phyloP scores from a whole-genome alignment of 2,329 filamentous ascomycete genomes.

The Fulvia fulva region DNA sequence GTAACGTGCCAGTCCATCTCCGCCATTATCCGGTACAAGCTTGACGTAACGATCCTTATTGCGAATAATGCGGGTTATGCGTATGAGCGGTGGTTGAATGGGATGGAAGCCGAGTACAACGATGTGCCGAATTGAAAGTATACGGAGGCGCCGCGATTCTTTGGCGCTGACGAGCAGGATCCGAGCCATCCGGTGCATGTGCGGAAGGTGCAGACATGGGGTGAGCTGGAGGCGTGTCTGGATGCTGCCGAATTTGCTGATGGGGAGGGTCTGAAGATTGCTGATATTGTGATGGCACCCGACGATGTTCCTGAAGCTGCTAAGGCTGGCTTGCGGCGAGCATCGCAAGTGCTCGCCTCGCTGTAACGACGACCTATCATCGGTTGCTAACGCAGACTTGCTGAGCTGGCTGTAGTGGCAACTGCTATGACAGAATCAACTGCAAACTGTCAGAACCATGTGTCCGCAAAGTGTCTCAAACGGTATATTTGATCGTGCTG shows the following conservation, averaged over 20 bases:
- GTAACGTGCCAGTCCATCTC: constrained; percentile 61
- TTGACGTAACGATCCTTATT: constrained; percentile 38
- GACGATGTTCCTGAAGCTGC: constrained; percentile 2
- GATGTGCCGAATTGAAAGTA: constrained; percentile 15
- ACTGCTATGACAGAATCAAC: background rate
- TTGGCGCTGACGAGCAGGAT: constrained; percentile 5
- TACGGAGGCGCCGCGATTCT: constrained; percentile 10
- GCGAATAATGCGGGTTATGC: constrained; percentile 48
- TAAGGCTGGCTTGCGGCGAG: background rate
- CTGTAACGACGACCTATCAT: background rate
- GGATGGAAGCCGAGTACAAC: constrained; percentile 30
- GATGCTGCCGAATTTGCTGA: background rate
- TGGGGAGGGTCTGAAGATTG: constrained; percentile 1
- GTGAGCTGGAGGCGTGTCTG: constrained; percentile 2
- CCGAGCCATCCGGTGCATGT: background rate
- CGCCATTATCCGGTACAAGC: constrained; percentile 52
- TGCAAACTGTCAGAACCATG: background rate
- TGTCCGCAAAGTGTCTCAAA: background rate
- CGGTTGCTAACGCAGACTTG: background rate
- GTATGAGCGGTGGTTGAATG: constrained; percentile 47
- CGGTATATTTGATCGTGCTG: background rate
- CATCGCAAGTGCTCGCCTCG: background rate
- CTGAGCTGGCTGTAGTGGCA: background rate
- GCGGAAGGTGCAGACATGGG: background rate
- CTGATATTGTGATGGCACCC: constrained; percentile 1